These are phyloP conservation scores for Sporothrix mexicana DNA, from an alignment of 2,329 filamentous ascomycete species.

Conservation along the genomic window DNA sequence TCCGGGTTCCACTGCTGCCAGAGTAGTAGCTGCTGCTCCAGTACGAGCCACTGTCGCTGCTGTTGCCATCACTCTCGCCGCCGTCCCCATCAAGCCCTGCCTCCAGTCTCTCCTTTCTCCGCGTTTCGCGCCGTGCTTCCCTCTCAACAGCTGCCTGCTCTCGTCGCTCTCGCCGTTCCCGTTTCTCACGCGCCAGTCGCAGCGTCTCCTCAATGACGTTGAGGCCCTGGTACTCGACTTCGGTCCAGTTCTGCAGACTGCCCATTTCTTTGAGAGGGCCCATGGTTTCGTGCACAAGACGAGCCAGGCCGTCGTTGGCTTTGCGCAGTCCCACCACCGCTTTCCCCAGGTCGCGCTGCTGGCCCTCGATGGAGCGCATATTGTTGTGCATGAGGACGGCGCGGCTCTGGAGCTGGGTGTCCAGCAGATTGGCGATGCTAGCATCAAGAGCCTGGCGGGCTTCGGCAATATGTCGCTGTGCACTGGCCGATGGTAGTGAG, in stretches of 20 bases:
- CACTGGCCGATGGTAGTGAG: constrained; percentile 50
- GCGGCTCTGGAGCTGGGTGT: constrained; percentile 70
- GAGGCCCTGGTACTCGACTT: constrained; percentile 75
- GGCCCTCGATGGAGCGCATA: constrained; percentile 66
- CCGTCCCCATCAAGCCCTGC: not conserved
- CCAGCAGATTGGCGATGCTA: constrained; percentile 71
- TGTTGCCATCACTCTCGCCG: constrained; percentile 10
- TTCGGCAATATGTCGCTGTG: constrained; percentile 58
- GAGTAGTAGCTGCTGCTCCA: constrained; percentile 34
- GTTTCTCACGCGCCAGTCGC: constrained; percentile 55
- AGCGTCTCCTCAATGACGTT: constrained; percentile 69
- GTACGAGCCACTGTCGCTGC: constrained; percentile 31
- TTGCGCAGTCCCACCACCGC: constrained; percentile 65
- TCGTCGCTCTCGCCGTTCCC: constrained; percentile 28
- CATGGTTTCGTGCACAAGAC: constrained; percentile 66
- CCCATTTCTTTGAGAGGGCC: constrained; percentile 76
- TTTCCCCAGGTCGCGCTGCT: constrained; percentile 68
- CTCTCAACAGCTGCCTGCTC: constrained; percentile 32
- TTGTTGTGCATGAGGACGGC: constrained; percentile 74
- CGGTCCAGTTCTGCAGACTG: constrained; percentile 85
- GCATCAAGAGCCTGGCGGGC: constrained; percentile 66
- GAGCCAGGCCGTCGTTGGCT: constrained; percentile 70
- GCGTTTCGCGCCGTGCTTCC: constrained; percentile 32
- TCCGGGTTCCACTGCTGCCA: constrained; percentile 36
- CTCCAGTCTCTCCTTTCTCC: not conserved